Evolutionary conservation across 2,329 filamentous ascomycete genomes (phyloP), one percentile per base, ranked within the genome.

Genomic region (Fusarium sp.): DNA sequence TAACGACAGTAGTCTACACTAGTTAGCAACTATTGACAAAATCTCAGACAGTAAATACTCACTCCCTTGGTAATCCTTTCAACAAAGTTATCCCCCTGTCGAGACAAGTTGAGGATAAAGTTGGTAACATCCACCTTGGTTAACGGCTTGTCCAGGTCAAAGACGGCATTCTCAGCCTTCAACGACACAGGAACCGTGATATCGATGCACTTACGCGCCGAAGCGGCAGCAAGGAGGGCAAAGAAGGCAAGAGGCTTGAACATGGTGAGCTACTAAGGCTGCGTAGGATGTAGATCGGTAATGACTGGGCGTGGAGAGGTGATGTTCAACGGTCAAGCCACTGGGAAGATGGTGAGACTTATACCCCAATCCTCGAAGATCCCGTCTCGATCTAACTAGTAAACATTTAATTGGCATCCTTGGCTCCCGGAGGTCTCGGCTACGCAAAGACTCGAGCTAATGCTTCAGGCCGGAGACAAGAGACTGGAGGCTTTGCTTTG

Each of bases 41-140:
- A 25, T 4, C 2, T 20, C 25, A 22, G 2, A 38, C 2, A 22
- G 7, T 2, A 25, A 17, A 25, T 11, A 79, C 83, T 72, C 79
- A 86, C 85, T 43, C 85, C 88, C n/a, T 80, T 78, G 3, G 89
- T 79, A 3, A 86, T 74, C 11, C 81, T 76, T 2, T 82, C 80
- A 0, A 86, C 85, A 75, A 85, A 89, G 76, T 91, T 89, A 50
- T 82, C 77, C n/a, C 86, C 86, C 50, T 87, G 85, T 40, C 83
- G 82, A 3, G 84, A 84, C n/a, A 87, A 68, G 64, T 86, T 83
- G 63, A 91, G 81, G 33, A 87, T 80, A 73, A 92, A 89, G 70
- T 88, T 85, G 14, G 88, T 88, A 2, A 88, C 87, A 3, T 92
- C 90, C 37, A 90, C 84, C 74, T 90, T 87, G n/a, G 80, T 85